Evolutionary conservation across 352 stramenopile genomes (phyloP).

Genomic region (Phytopythium mirpurense): DNA sequence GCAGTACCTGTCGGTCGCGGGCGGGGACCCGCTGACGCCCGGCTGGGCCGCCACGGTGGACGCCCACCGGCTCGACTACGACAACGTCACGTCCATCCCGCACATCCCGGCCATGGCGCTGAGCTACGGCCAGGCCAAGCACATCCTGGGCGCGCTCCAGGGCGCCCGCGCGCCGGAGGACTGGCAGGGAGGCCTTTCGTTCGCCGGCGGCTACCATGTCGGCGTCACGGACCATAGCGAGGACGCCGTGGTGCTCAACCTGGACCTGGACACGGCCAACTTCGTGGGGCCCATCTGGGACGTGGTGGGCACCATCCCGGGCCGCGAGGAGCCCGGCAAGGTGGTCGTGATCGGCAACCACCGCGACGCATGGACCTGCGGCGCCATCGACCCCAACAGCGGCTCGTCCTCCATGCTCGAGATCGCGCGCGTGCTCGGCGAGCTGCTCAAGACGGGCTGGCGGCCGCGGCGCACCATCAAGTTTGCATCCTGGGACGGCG

Average conservation of each 20-base stretch:
- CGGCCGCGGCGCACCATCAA: constrained; percentile 74
- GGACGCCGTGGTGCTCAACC: constrained; percentile 44
- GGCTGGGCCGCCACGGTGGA: constrained; percentile 40
- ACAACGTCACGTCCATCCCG: constrained; percentile 47
- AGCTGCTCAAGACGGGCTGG: constrained; percentile 65
- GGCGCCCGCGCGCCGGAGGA: constrained; percentile 41
- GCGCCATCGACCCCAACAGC: constrained; percentile 75
- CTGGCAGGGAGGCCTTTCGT: constrained; percentile 59
- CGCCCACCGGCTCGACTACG: constrained; percentile 30
- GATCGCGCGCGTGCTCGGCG: constrained; percentile 65
- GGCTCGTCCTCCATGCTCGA: constrained; percentile 80
- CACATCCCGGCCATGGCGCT: constrained; percentile 58
- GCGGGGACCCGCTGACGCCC: constrained; percentile 63
- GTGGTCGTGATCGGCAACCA: constrained; percentile 89
- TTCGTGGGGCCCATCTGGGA: constrained; percentile 75
- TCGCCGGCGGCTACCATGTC: constrained; percentile 68
- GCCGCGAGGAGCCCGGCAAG: constrained; percentile 44
- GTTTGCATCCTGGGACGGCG: constrained; percentile 81
- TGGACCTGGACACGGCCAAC: constrained; percentile 79
- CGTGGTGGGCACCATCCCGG: constrained; percentile 76
- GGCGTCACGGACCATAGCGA: constrained; percentile 32
- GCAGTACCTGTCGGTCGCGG: constrained; percentile 73
- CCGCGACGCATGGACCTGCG: constrained; percentile 89
- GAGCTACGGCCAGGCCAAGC: constrained; percentile 76
- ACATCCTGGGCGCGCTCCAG: constrained; percentile 62